Conservation (phyloP, 2,329 filamentous ascomycete species). For the Fusarium redolens region DNA sequence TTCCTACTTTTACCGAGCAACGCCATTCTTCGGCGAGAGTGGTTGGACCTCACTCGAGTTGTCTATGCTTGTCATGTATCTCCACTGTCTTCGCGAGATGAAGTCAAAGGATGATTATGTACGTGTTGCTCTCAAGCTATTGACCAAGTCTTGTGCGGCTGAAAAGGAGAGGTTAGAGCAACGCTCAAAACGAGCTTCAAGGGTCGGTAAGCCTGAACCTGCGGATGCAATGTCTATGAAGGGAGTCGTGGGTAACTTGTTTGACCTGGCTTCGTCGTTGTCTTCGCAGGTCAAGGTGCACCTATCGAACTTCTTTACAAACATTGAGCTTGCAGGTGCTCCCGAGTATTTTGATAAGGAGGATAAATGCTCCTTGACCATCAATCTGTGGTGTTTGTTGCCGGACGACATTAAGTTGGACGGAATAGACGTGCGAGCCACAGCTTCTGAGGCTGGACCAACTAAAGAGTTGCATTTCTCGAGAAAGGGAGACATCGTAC, state of each 20-base stretch:
- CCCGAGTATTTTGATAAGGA: constrained; percentile 75
- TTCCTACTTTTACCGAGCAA: constrained; percentile 80
- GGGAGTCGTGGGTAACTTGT: constrained; percentile 61
- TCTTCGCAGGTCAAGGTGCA: constrained; percentile 73
- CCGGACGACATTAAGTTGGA: constrained; percentile 76
- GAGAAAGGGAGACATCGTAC: constrained; percentile 39
- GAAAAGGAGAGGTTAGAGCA: constrained; percentile 62
- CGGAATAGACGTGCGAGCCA: constrained; percentile 71
- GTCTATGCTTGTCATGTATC: constrained; percentile 87
- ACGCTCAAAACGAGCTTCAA: constrained; percentile 44
- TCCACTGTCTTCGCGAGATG: constrained; percentile 82
- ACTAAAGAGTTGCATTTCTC: constrained; percentile 66
- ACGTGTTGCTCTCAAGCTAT: constrained; percentile 77
- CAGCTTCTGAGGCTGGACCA: constrained; percentile 64
- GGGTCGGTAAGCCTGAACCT: constrained; percentile 22
- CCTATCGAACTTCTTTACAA: constrained; percentile 78
- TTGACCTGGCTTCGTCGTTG: constrained; percentile 58
- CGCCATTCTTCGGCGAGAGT: constrained; percentile 80
- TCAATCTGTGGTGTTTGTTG: constrained; percentile 78
- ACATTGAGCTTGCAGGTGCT: constrained; percentile 73
- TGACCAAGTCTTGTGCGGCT: constrained; percentile 72
- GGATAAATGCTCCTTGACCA: constrained; percentile 78
- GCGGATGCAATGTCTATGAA: constrained; percentile 55
- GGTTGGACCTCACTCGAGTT: constrained; percentile 85
- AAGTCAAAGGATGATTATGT: constrained; percentile 83